A percentile compares a stretch with the other conserved stretches of the same genome.
Evolutionary conservation across 2,329 filamentous ascomycete genomes (phyloP).

Genomic region (Hypoxylon sp.): DNA sequence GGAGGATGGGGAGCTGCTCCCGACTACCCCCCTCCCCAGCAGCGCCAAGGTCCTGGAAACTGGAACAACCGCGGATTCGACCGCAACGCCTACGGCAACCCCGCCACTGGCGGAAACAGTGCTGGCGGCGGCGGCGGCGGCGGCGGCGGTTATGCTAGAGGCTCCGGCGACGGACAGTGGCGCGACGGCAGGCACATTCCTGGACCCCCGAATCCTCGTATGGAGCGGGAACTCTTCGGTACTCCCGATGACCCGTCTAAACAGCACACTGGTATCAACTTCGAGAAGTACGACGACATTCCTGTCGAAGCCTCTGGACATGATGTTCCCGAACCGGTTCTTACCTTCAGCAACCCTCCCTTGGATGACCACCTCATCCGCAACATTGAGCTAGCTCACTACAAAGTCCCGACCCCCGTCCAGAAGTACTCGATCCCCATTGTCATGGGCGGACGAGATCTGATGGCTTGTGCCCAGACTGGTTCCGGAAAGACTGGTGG

Average conservation of each 20-base stretch:
- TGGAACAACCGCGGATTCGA: slow-evolving; percentile 64
- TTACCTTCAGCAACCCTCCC: slow-evolving; percentile 91
- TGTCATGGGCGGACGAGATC: slow-evolving; percentile 95
- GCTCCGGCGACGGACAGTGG: slow-evolving; percentile 96
- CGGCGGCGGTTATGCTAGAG: slow-evolving; percentile 71
- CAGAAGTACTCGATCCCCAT: slow-evolving; percentile 99
- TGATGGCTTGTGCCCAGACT: slow-evolving; percentile 99
- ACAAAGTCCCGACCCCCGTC: slow-evolving; percentile 95
- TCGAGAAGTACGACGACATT: slow-evolving; percentile 99
- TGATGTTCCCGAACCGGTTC: slow-evolving; percentile 91
- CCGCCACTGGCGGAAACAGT: slow-evolving; percentile 59
- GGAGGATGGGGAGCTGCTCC: slow-evolving; percentile 52
- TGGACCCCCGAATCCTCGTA: slow-evolving; percentile 85
- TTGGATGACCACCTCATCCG: slow-evolving; percentile 91
- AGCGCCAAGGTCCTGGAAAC: slow-evolving; percentile 46
- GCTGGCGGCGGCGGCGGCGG: slow-evolving; percentile 63
- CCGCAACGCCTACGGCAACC: slow-evolving; percentile 72
- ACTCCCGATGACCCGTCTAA: slow-evolving; percentile 90
- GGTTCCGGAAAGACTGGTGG: slow-evolving; percentile 99
- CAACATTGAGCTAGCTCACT: slow-evolving; percentile 95
- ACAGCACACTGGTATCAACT: slow-evolving; percentile 99
- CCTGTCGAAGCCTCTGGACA: slow-evolving; percentile 96
- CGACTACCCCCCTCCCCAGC: slow-evolving; percentile 51
- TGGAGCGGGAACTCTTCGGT: slow-evolving; percentile 97
- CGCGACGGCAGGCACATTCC: slow-evolving; percentile 95